Percentiles rank a stretch among this genome's conserved stretches.
Evolutionary conservation across 345 rosid genomes (phyloP).

Genomic region (Iberis pinnata): DNA sequence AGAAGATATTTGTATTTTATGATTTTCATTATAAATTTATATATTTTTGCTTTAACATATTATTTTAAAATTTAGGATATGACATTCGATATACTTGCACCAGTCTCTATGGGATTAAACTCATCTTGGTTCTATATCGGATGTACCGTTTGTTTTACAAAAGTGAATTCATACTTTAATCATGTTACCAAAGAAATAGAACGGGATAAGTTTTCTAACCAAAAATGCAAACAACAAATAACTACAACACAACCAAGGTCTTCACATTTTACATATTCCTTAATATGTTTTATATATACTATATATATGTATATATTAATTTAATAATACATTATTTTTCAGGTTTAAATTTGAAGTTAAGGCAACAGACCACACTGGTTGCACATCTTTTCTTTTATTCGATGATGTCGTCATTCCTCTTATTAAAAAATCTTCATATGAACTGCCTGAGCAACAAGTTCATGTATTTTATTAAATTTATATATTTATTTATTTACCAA

Average conservation of each 20-base stretch:
- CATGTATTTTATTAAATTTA: not conserved
- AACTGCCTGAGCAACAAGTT: constrained; percentile 8
- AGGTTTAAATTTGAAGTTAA: not conserved
- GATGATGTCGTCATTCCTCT: not conserved
- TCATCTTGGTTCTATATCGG: not conserved
- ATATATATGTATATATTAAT: no score
- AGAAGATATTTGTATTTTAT: not conserved
- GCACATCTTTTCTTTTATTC: not conserved
- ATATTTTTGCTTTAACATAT: not conserved
- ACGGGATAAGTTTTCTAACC: not conserved
- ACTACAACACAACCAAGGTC: not conserved
- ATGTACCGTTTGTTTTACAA: not conserved
- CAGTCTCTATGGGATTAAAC: not conserved
- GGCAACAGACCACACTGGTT: not conserved
- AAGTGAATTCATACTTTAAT: not conserved
- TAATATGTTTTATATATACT: no score
- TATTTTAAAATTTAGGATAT: not conserved
- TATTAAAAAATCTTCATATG: constrained; percentile 1
- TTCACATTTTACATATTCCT: not conserved
- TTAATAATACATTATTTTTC: not conserved
- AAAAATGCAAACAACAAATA: not conserved
- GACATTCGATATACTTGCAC: not conserved
- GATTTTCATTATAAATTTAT: not conserved
- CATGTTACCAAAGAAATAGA: not conserved
- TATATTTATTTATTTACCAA: no score